These are phyloP conservation scores for Pyrenophora tritici-repentis DNA, from an alignment of 2,329 filamentous ascomycete species.

Conservation along the genomic window DNA sequence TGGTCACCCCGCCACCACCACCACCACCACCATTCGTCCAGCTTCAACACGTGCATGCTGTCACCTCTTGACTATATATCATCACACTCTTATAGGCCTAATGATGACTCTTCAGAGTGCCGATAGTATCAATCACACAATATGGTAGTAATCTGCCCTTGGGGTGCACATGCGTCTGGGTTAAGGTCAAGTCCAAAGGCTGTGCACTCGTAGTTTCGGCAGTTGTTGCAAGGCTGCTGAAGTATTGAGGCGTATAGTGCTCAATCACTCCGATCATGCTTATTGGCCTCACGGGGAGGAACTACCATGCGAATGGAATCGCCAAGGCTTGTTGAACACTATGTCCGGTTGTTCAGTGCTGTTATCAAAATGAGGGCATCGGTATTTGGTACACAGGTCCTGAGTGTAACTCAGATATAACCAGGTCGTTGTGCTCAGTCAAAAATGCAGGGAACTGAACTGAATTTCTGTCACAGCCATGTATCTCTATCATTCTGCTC, in stretches of 20 bases:
- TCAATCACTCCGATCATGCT: neutral
- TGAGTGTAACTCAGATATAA: no score
- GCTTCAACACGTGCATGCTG: no score
- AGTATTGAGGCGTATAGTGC: neutral
- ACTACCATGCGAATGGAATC: neutral
- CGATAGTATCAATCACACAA: no score
- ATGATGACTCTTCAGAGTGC: no score
- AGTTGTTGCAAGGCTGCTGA: neutral
- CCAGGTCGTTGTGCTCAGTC: no score
- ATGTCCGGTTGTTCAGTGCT: neutral
- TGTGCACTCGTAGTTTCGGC: no score
- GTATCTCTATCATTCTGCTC: neutral
- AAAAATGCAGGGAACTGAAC: neutral
- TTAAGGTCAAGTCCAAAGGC: no score
- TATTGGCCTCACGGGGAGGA: neutral
- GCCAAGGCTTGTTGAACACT: neutral
- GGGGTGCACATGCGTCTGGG: no score
- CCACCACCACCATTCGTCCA: neutral
- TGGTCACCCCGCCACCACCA: no score
- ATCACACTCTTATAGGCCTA: no score
- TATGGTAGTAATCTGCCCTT: no score
- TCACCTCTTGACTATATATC: no score
- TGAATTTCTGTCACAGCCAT: neutral
- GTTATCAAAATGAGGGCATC: neutral
- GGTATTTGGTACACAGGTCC: neutral